Percentiles rank a stretch among this genome's conserved stretches.
These are phyloP conservation scores for Xylariaceae sp. DNA, from an alignment of 2,329 filamentous ascomycete species.

Conservation along the genomic window DNA sequence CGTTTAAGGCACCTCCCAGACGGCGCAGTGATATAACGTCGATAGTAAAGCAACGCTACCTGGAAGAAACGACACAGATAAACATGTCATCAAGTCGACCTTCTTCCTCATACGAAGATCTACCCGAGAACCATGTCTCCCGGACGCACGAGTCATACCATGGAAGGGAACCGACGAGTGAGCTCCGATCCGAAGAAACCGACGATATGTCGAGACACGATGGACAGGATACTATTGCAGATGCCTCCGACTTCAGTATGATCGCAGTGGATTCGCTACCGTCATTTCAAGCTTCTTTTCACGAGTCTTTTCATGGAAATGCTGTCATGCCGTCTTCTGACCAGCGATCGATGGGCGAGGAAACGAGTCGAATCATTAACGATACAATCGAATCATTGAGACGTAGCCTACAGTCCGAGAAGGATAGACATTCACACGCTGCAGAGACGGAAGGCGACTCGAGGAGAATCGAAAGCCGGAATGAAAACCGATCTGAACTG, in stretches of 20 bases:
- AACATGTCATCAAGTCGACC: slow-evolving; percentile 14
- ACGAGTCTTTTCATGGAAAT: slow-evolving; percentile 37
- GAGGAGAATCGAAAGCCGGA: slow-evolving; percentile 10
- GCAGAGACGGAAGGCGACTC: slow-evolving; percentile 17
- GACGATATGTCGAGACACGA: slow-evolving; percentile 20
- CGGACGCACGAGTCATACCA: slow-evolving; percentile 24
- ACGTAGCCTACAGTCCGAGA: slow-evolving; percentile 30
- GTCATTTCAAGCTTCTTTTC: slow-evolving; percentile 38
- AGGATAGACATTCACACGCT: slow-evolving; percentile 10
- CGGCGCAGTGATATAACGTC: slow-evolving; percentile 15
- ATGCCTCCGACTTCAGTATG: slow-evolving; percentile 52
- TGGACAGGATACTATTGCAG: slow-evolving; percentile 39
- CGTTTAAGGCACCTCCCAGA: slow-evolving; percentile 11
- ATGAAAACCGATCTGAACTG: slow-evolving; percentile 10
- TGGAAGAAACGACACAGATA: slow-evolving; percentile 3
- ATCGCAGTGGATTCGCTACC: slow-evolving; percentile 52
- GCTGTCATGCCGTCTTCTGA: slow-evolving; percentile 34
- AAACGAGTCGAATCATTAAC: slow-evolving; percentile 53
- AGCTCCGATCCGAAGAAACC: slow-evolving; percentile 25
- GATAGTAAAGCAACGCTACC: slow-evolving; percentile 5
- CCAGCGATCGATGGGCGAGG: slow-evolving; percentile 47
- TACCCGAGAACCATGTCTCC: slow-evolving; percentile 17
- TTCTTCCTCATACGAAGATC: slow-evolving; percentile 17
- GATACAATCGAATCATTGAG: slow-evolving; percentile 49
- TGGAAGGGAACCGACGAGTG: slow-evolving; percentile 27